Evolutionary conservation across 305 asterid species (phyloP).

Genomic region (Fraxinus velutina): DNA sequence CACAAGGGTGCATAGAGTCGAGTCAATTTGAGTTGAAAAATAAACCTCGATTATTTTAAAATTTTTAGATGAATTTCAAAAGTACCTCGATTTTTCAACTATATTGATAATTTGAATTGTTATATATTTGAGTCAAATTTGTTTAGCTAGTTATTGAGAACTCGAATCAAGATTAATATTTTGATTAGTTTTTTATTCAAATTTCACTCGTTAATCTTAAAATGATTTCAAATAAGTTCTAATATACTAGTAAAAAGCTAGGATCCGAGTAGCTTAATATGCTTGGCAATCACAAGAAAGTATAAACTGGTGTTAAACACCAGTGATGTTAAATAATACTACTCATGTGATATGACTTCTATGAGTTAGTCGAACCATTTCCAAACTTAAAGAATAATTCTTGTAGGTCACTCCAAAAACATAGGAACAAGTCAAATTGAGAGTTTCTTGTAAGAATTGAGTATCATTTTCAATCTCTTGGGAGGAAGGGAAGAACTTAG

Average conservation of each 20-base stretch:
- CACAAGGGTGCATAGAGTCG: background rate
- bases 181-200: background rate
- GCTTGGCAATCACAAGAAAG: background rate
- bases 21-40: background rate
- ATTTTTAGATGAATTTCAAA: background rate
- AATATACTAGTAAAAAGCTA: background rate
- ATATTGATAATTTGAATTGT: background rate
- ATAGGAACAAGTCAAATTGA: background rate
- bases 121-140: background rate
- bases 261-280: background rate
- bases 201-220: background rate
- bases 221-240: background rate
- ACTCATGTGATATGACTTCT: background rate
- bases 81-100: background rate
- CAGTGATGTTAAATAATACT: no score
- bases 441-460: background rate
- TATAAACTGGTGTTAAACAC: no score
- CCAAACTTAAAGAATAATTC: background rate
- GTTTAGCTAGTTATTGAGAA: background rate
- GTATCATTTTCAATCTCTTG: background rate
- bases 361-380: background rate
- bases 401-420: background rate
- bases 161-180: background rate
- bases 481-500: background rate
- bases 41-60: background rate